Evolutionary conservation across 2,329 filamentous ascomycete genomes (phyloP), one percentile per base, ranked within the genome.

Genomic region (Diaporthe sp.): DNA sequence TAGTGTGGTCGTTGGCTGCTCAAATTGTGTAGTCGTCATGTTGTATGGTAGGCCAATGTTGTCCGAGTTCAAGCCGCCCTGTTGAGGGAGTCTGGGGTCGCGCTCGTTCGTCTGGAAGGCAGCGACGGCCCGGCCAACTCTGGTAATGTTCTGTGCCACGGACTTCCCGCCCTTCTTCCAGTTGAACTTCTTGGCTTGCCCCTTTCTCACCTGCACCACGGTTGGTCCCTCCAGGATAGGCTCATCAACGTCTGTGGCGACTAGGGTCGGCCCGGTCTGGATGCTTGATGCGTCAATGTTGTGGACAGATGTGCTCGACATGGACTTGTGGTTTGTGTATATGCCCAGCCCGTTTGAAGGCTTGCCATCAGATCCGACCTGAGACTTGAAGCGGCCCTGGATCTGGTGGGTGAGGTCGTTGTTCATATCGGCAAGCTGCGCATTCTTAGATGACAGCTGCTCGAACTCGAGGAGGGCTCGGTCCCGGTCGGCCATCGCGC

Each of bases 121-220:
- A 68, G 93, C 93, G 76, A 98, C 97, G 8, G 96, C 96, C 73
- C 95, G 94, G 84, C 98, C 98, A 83, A 98, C 92, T 87, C 98
- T 98, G 77, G 94, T 94, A 71, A 98, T 94, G 81, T 96, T 96
- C 84, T 98, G 98, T 39, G 96, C 96, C 80, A 98, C 93, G 74
- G 94, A 96, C 85, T 98, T 96, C 53, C 95, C 95, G 53, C 95
- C 95, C 87, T 97, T 98, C 89, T 98, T 98, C 96, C 97, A 98
- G 86, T 98, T 98, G 86, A 98, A 98, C 84, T 98, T 98, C 87
- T 95, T 98, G 72, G 94, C 92, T 82, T 98, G 95, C 42, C 94
- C 95, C 86, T 98, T 98, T 80, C 95, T 92, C 77, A 98, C 97
- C 80, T 97, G 97, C 76, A 98, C 94, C 47, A 98, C 94, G 76